Base-by-base conservation (phyloP, 139 green algal species). In the Eudorina sp. region DNA sequence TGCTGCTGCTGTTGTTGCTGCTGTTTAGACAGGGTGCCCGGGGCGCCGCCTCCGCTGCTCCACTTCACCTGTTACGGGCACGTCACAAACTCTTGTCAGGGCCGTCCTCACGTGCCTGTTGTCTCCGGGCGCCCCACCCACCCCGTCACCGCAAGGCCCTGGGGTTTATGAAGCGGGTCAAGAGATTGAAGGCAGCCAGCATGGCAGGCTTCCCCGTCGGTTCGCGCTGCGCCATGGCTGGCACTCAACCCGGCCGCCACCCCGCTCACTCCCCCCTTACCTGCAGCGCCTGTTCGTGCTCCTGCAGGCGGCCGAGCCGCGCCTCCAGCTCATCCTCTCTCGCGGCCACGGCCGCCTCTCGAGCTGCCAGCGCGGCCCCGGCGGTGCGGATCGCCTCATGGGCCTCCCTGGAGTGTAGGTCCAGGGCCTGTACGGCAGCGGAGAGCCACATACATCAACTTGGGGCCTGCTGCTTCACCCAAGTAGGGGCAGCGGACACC, bases 241-340 rank as follows among this genome's bases (percentile, higher is more conserved):
- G n/a, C n/a, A n/a, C n/a, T n/a, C n/a, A n/a, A n/a, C n/a, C n/a
- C n/a, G n/a, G n/a, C n/a, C n/a, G n/a, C n/a, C n/a, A n/a, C n/a
- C n/a, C n/a, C n/a, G n/a, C 27, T 34, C 58, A 29, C 58, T 27
- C 18, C 58, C 9, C 58, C 36, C 31, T 13, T 16, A 79, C 82
- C 64, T 34, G 25, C 46, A 53, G 34, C 29, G 79, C 64, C 14
- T 40, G 64, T 18, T 38, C 66, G 36, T 78, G 64, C 62, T 66
- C 64, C 43, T 31, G 3, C 79, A 86, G 79, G n/a, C 82, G 64
- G 21, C 40, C 48, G 36, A 72, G 21, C 11, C 69, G 48, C 4
- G 68, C 83, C 66, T 72, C 48, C 48, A 88, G 68, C 68, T 80
- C 68, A 48, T 88, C 83, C 51, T 88, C 83, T 4, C 68, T 48